Conservation (phyloP, 2,329 filamentous ascomycete genomes). For the Trichoderma simmonsii region DNA sequence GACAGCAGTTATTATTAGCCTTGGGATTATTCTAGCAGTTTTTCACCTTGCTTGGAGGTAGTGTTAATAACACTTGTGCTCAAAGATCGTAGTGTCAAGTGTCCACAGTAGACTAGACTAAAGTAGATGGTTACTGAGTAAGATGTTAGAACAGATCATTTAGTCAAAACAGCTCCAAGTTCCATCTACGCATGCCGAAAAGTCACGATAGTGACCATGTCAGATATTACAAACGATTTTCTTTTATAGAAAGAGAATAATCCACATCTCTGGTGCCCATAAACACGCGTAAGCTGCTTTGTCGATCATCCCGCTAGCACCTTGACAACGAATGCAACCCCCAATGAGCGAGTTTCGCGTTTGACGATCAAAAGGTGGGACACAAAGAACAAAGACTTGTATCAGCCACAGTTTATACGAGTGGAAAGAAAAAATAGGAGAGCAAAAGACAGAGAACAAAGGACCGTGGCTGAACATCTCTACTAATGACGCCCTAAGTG, state of each 20-base stretch:
- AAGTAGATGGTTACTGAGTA: not conserved
- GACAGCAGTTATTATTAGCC: not conserved
- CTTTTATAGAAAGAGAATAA: not conserved
- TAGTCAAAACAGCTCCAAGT: not conserved
- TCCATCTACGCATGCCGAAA: not conserved
- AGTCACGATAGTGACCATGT: not conserved
- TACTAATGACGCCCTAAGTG: not conserved
- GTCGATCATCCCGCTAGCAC: constrained; percentile 5
- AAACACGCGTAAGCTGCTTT: not conserved
- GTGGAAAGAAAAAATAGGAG: not conserved
- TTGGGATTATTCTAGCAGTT: not conserved
- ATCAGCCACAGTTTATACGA: not conserved
- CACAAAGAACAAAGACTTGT: not conserved
- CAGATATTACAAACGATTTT: not conserved
- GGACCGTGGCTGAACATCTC: not conserved
- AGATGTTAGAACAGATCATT: too few species aligned
- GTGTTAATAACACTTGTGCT: not conserved
- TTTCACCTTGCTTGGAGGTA: not conserved
- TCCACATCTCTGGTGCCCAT: not conserved
- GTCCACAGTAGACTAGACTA: not conserved
- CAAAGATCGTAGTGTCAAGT: not conserved
- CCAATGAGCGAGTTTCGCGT: not conserved
- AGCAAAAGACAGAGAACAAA: not conserved
- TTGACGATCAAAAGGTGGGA: not conserved
- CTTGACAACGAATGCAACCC: not conserved